phyloP scores from a whole-genome alignment of 2,329 filamentous ascomycete species.

The Trichoderma pleuroti region DNA sequence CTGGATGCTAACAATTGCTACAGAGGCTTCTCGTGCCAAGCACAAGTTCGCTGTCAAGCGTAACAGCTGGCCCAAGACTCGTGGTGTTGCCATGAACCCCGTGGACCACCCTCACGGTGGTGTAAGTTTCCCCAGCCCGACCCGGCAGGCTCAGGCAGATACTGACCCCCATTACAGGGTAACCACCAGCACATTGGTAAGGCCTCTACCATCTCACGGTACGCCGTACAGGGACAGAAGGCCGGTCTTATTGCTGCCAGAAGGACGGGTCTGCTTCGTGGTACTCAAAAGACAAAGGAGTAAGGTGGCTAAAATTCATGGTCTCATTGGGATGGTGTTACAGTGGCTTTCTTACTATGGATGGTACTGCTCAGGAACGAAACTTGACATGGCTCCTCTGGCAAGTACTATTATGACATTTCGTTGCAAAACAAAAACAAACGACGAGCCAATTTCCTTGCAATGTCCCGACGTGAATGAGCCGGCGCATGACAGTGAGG shows the following conservation, averaged over 20 bases:
- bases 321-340: slow-evolving; percentile 64
- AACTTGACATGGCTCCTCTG: slow-evolving; percentile 45
- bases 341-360: slow-evolving; percentile 57
- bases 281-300: slow-evolving; percentile 99
- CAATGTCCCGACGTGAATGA: slow-evolving; percentile 17
- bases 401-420: slow-evolving; percentile 49
- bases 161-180: slow-evolving; percentile 61
- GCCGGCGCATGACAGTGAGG: not conserved
- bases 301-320: slow-evolving; percentile 56
- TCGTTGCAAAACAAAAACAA: slow-evolving; percentile 41
- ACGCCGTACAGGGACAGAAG: slow-evolving; percentile 98
- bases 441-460: slow-evolving; percentile 12
- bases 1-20: slow-evolving; percentile 39
- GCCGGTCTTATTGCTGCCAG: slow-evolving; percentile 99
- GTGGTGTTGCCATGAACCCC: slow-evolving; percentile 99
- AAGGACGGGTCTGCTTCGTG: slow-evolving; percentile 99
- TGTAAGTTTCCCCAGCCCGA: slow-evolving; percentile 48
- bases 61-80: slow-evolving; percentile 99
- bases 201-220: slow-evolving; percentile 98
- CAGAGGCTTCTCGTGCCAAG: slow-evolving; percentile 98
- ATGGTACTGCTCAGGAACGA: slow-evolving; percentile 47
- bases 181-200: slow-evolving; percentile 99
- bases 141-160: slow-evolving; percentile 20
- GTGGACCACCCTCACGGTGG: slow-evolving; percentile 98
- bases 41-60: slow-evolving; percentile 99